Evolutionary conservation across 805 yeast species (phyloP).

Genomic region (Yarrowia divulgata): DNA sequence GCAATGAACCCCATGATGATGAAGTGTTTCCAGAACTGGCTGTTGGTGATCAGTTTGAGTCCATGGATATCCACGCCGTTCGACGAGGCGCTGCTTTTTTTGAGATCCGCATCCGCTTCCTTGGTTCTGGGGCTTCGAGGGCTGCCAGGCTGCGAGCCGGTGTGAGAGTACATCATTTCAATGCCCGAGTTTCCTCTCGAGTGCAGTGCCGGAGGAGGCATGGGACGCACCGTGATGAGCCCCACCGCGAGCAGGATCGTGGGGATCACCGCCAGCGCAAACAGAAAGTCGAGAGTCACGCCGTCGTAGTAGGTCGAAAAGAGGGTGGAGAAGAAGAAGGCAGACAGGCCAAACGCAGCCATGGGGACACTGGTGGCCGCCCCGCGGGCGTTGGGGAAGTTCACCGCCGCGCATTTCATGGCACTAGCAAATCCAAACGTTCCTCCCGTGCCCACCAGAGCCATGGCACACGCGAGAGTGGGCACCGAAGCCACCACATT

Average conservation of each 20-base stretch:
- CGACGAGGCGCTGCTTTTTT: slow-evolving; percentile 11
- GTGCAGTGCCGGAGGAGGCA: slow-evolving; percentile 16
- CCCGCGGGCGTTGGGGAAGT: slow-evolving; percentile 59
- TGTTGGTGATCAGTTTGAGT: slow-evolving; percentile 41
- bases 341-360: slow-evolving; percentile 47
- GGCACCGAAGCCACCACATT: slow-evolving; percentile 50
- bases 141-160: slow-evolving; percentile 10
- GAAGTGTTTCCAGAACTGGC: slow-evolving; percentile 45
- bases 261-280: slow-evolving; percentile 54
- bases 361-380: slow-evolving; percentile 32
- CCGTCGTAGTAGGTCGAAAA: slow-evolving; percentile 63
- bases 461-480: slow-evolving; percentile 56
- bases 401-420: slow-evolving; percentile 75
- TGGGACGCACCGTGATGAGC: slow-evolving; percentile 41
- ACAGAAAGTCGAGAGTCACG: slow-evolving; percentile 62
- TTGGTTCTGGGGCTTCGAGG: slow-evolving; percentile 11
- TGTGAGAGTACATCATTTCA: slow-evolving; percentile 18
- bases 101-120: slow-evolving; percentile 31
- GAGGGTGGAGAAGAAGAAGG: slow-evolving; percentile 66
- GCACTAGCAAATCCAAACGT: slow-evolving; percentile 69
- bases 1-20: slow-evolving; percentile 61
- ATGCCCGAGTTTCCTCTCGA: slow-evolving; percentile 10
- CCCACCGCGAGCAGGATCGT: slow-evolving; percentile 55
- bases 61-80: slow-evolving; percentile 15
- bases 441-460: slow-evolving; percentile 71